phyloP scores from a whole-genome alignment of 2,329 filamentous ascomycete species.

The Atkinsonella hypoxylon region DNA sequence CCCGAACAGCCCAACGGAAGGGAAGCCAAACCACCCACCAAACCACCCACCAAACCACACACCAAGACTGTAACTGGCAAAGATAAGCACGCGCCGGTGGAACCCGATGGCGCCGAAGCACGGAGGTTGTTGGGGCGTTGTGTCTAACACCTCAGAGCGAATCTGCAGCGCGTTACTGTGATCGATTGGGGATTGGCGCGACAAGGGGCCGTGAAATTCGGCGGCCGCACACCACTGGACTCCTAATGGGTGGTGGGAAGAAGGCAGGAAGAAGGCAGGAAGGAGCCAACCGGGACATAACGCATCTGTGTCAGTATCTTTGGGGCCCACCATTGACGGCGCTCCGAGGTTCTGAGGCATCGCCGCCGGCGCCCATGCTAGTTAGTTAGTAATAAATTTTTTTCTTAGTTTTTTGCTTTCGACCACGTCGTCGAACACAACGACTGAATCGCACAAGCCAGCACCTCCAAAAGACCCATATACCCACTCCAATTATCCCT shows the following conservation, averaged over 20 bases:
- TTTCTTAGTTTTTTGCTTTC: constrained; percentile 3
- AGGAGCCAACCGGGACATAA: too few relatives aligned
- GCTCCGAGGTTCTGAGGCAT: constrained; percentile 5
- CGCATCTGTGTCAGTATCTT: too few relatives aligned
- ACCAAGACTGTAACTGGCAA: not conserved
- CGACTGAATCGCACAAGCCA: not conserved
- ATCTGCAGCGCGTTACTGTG: not conserved
- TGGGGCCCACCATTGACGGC: constrained; percentile 2
- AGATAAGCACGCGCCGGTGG: constrained; percentile 4
- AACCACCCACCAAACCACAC: too few relatives aligned
- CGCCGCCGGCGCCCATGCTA: constrained; percentile 3
- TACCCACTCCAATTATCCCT: constrained; percentile 20
- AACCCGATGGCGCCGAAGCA: constrained; percentile 4
- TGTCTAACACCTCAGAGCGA: not conserved
- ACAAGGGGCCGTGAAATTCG: not conserved
- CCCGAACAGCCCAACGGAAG: too few relatives aligned
- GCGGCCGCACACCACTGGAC: too few relatives aligned
- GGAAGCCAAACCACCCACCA: not conserved
- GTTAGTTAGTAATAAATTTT: constrained; percentile 1
- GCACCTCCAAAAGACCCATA: constrained; percentile 6
- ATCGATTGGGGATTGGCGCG: not conserved
- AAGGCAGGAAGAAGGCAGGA: not conserved
- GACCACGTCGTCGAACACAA: not conserved
- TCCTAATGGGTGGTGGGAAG: too few relatives aligned
- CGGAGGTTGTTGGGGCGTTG: constrained; percentile 6